Conservation (phyloP, 805 yeast species). For the Myxozyma mucilagina region DNA sequence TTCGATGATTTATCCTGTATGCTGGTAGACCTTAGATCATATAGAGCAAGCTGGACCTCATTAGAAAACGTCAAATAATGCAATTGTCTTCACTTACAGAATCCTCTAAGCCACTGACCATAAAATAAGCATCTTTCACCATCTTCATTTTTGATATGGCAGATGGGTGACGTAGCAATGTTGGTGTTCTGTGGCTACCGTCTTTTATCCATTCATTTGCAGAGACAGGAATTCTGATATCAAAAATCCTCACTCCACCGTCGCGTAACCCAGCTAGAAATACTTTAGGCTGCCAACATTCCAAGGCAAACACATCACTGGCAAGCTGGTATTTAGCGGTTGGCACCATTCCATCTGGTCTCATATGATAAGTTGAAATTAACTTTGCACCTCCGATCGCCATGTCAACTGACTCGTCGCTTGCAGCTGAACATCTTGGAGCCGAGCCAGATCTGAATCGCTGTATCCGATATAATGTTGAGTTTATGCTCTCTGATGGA, state of each 20-base stretch:
- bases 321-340: constrained; percentile 10
- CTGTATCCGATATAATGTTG: constrained; percentile 20
- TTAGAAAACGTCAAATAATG: not conserved
- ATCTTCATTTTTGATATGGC: constrained; percentile 33
- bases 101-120: constrained; percentile 34
- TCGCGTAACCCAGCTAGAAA: constrained; percentile 30
- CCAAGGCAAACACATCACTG: constrained; percentile 23
- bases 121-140: constrained; percentile 18
- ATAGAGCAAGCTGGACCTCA: constrained; percentile 15
- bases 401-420: constrained; percentile 11
- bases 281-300: constrained; percentile 17
- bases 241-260: constrained; percentile 22
- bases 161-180: constrained; percentile 23
- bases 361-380: constrained; percentile 9
- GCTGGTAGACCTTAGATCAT: constrained; percentile 23
- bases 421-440: constrained; percentile 23
- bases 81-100: constrained; percentile 6
- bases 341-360: not conserved
- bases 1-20: not conserved
- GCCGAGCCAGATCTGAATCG: constrained; percentile 22
- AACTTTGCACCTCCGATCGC: constrained; percentile 23
- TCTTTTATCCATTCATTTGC: not conserved
- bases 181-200: constrained; percentile 6
- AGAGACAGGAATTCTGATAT: constrained; percentile 14
- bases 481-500: constrained; percentile 5